Base-by-base conservation (phyloP, 345 rosid species). In the Hibiscus trionum region DNA sequence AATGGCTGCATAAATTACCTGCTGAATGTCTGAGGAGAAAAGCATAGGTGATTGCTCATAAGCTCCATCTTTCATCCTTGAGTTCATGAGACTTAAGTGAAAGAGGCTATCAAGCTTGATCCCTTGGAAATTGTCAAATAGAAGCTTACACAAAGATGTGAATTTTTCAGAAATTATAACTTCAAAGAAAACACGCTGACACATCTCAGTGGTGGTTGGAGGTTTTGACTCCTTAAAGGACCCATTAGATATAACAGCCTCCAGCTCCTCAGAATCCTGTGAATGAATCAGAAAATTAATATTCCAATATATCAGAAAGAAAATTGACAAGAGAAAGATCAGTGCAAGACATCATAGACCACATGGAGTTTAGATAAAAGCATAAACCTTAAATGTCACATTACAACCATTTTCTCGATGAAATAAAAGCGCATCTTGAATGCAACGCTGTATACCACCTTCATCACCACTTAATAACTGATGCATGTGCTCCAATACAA, bases 31-130 rank as follows among this genome's bases (percentile, higher is more conserved):
- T 6, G 80, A 70, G 63, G 73, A 73, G 78, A 95, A 87, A 67
- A 84, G 91, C 74, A 47, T 8, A 67, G 93, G 98, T 7, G 86
- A 84, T 17, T 19, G 35, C 70, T 87, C 98, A 83, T 95, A 95
- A 53, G 74, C 78, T 77, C 96, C 97, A 31, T 86, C 86, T 80
- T 84, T 88, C 98, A 90, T 89, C 83, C 86, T 88, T 66, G 78
- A 76, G 78, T 90, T 77, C 83, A 95, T 79, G 64, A 77, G 68
- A 76, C 68, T 80, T 64, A 87, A 83, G 82, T 86, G 76, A 21
- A 84, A 74, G 66, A 95, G 37, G 53, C 77, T 79, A 66, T 86
- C 93, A 61, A 79, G 66, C 81, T 85, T 88, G 75, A 76, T 74
- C 62, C 88, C 98, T 82, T 86, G 82, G 79, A 92, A 82, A 81